Base-by-base conservation (phyloP, 1,284 basidiomycete genomes). In the Ustilago vetiveriae region DNA sequence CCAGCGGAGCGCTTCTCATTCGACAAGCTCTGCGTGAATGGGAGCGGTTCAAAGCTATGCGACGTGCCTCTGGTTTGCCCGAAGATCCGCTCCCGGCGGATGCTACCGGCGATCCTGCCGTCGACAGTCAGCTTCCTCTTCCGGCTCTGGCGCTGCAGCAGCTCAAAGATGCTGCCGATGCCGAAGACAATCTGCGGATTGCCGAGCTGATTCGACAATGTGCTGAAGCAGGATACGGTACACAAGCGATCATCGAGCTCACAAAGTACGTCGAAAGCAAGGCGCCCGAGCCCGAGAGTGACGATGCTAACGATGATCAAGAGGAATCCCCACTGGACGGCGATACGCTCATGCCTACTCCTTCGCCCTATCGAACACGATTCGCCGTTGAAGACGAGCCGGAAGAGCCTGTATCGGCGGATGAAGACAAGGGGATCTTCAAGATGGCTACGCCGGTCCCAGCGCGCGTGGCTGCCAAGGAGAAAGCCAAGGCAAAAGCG, bases 41-140 rank as follows among this genome's bases (percentile, higher is more conserved):
- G 65, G 72, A 77, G n/a, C 32, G 56, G 41, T 67, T 73, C 64
- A 73, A 75, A 37, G 52, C 23, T 7, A 55, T 54, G 58, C 70
- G 71, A 30, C 65, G 75, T n/a, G 59, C 58, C 1, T 36, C 56
- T 22, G 73, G 63, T 7, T 62, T 68, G 39, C 70, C 65, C 10
- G 74, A 75, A 38, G 72, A 70, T 37, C 72, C 63, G 7, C 21
- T 74, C 11, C 55, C 71, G 3, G 63, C 50, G 0, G 72, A 59
- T 37, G 60, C 65, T 11, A 65, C 70, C 6, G 59, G 59, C 19
- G 43, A 74, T 43, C 49, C 54, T 11, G 52, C 53, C 2, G 37
- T 54, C 16, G 63, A 68, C 23, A 58, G 39, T 19, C 48, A 72
- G 29, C 27, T 62, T 1, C 65, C 66, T 1, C 45, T 63, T 4